Base-by-base conservation (phyloP, 108 stramenopile genomes). In the Cyclostephanos invisitatus region DNA sequence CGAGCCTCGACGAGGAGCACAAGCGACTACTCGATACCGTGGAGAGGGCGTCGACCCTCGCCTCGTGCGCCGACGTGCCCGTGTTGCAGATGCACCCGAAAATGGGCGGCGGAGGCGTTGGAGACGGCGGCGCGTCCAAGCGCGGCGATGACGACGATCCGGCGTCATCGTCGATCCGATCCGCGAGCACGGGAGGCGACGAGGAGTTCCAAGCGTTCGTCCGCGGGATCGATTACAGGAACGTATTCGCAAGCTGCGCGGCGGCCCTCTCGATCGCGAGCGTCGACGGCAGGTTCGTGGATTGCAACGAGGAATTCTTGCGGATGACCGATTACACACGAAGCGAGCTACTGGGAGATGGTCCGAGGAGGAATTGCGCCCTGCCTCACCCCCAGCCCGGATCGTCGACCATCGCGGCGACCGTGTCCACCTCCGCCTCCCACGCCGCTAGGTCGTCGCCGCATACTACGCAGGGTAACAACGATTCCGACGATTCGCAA, bases 241-340 rank as follows among this genome's bases (percentile, higher is more conserved):
- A 32, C 40, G 71, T 92, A 38, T 94, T 94, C 70, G 46, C 62
- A 14, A 61, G 65, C 42, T 89, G 87, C 62, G 78, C 81, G 0
- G 75, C 90, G 35, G 81, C 92, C 6, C 62, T 91, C 62, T 87
- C 86, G 0, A 74, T 94, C 17, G 70, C 88, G 17, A 88, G 84
- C 59, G 84, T 94, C 36, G 93, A 94, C 67, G 93, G 93, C 15
- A 75, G 89, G 0, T 88, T 94, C 25, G 65, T 91, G 8, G 91
- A 90, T 51, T 90, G 91, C 78, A 94, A 94, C 68, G 71, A 77
- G 7, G 88, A 84, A 49, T 94, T 91, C 71, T 72, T 81, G 38
- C 24, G 67, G 28, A 25, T 86, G 29, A 83, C 86, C 8, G 88
- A 85, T 14, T 89, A 75, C 37, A 32, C 63, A 0, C 64, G 87